Base-by-base conservation (phyloP, 441 rosid genomes). In the Arabidopsis lyrata region DNA sequence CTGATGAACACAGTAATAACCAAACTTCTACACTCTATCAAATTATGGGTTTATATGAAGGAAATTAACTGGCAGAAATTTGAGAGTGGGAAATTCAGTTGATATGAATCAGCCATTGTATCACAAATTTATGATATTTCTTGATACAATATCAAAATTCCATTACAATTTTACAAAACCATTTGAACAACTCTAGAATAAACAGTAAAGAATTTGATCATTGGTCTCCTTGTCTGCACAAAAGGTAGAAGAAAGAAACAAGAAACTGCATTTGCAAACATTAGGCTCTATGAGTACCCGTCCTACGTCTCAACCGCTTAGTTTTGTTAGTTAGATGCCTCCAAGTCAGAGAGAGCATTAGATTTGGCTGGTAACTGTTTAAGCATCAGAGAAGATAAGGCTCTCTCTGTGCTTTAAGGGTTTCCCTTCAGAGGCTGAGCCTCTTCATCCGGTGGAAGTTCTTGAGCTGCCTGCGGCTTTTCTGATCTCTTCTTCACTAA, bases 401-500 rank as follows among this genome's bases (percentile, higher is more conserved):
- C 13, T 16, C 31, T 55, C 50, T 12, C 4, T 38, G 44, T 49
- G 22, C 24, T 31, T 83, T 63, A 84, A 42, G 87, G 80, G 72
- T 20, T 74, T 48, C 58, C 82, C 77, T 80, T 80, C 18, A 36
- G 68, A 16, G 83, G 84, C 74, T 76, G 73, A 4, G 84, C 80
- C 41, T 84, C 85, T 76, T 79, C 81, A 59, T 77, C 79, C 36
- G 60, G 82, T 42, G 79, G 69, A 70, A 24, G 57, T 55, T 76
- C 81, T 71, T 79, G 84, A 1, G 75, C 48, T 31, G 83, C 81
- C 5, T 75, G 84, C n/a, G 76, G 53, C 56, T 75, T 83, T 8
- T 81, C 76, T 49, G 87, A 66, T 27, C 48, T 71, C n/a, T 82
- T 82, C 60, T 70, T 86, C 59, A 74, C 29, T 55, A 89, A 85